These are phyloP conservation scores for Chaetomium sp. DNA, from an alignment of 2,329 filamentous ascomycete species.

Conservation along the genomic window DNA sequence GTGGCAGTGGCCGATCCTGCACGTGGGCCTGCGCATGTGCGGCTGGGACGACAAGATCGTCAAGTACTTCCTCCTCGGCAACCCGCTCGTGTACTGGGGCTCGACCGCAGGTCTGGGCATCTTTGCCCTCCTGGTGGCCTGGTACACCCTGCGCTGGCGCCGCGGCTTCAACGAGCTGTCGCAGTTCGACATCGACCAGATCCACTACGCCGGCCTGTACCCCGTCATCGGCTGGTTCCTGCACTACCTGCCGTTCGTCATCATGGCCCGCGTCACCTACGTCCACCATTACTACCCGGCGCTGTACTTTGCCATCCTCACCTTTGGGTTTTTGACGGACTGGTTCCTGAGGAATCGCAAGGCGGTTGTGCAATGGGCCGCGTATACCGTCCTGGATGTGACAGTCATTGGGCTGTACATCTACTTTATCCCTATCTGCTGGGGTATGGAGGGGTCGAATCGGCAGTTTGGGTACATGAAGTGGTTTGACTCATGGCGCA, in stretches of 20 bases:
- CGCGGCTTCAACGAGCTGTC: slow-evolving; percentile 83
- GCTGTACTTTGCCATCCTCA: slow-evolving; percentile 92
- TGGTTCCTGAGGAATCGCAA: slow-evolving; percentile 68
- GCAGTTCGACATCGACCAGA: slow-evolving; percentile 76
- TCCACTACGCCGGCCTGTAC: slow-evolving; percentile 90
- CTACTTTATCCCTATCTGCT: slow-evolving; percentile 88
- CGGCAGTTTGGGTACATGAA: slow-evolving; percentile 84
- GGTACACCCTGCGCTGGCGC: slow-evolving; percentile 93
- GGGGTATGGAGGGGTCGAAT: slow-evolving; percentile 86
- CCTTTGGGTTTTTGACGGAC: slow-evolving; percentile 80
- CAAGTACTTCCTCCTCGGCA: slow-evolving; percentile 98
- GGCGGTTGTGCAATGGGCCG: slow-evolving; percentile 54
- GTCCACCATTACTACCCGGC: slow-evolving; percentile 99
- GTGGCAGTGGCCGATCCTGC: slow-evolving; percentile 97
- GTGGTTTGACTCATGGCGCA: slow-evolving; percentile 85
- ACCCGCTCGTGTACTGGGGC: slow-evolving; percentile 93
- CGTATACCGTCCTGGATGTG: slow-evolving; percentile 71
- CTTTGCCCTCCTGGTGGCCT: slow-evolving; percentile 65
- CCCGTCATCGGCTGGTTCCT: slow-evolving; percentile 90
- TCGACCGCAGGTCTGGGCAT: slow-evolving; percentile 72
- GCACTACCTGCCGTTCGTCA: slow-evolving; percentile 90
- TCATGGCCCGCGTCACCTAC: slow-evolving; percentile 98
- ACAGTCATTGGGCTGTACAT: slow-evolving; percentile 75
- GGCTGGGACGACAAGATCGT: slow-evolving; percentile 92
- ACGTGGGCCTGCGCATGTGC: slow-evolving; percentile 97